Conservation (phyloP, 2,329 filamentous ascomycete genomes). For the Epichloe uncinata region DNA sequence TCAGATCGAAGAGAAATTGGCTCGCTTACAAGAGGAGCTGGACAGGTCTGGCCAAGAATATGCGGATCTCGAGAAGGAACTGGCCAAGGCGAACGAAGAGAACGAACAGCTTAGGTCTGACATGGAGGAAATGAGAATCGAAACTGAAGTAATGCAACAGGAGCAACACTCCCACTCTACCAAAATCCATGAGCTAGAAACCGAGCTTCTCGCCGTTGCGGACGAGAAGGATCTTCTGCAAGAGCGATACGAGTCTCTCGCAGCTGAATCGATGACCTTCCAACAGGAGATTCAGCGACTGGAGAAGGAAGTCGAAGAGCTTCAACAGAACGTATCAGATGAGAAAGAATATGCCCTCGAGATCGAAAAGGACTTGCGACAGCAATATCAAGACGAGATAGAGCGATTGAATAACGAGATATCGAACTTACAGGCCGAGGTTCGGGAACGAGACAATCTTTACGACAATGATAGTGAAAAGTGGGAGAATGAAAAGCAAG, state of each 20-base stretch:
- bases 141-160: slow-evolving; percentile 18
- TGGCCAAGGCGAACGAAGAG: slow-evolving; percentile 32
- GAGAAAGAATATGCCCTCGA: slow-evolving; percentile 46
- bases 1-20: slow-evolving; percentile 59
- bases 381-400: slow-evolving; percentile 31
- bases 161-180: slow-evolving; percentile 25
- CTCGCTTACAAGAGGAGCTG: slow-evolving; percentile 53
- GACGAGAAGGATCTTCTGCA: slow-evolving; percentile 60
- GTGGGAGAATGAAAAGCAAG: slow-evolving; percentile 53
- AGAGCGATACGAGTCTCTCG: slow-evolving; percentile 53
- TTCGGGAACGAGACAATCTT: slow-evolving; percentile 56
- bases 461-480: slow-evolving; percentile 59
- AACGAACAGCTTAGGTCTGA: slow-evolving; percentile 30
- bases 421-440: slow-evolving; percentile 47
- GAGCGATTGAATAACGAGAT: slow-evolving; percentile 44
- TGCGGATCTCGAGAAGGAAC: slow-evolving; percentile 37
- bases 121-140: slow-evolving; percentile 27
- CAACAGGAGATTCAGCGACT: slow-evolving; percentile 47
- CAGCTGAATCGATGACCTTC: slow-evolving; percentile 50
- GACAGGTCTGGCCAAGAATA: slow-evolving; percentile 37
- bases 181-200: slow-evolving; percentile 41
- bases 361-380: slow-evolving; percentile 44
- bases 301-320: slow-evolving; percentile 31
- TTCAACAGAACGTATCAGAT: slow-evolving; percentile 34
- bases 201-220: slow-evolving; percentile 43